Conservation (phyloP, 192 early-diverging fungal genomes). For the Dissophora globulifera region DNA sequence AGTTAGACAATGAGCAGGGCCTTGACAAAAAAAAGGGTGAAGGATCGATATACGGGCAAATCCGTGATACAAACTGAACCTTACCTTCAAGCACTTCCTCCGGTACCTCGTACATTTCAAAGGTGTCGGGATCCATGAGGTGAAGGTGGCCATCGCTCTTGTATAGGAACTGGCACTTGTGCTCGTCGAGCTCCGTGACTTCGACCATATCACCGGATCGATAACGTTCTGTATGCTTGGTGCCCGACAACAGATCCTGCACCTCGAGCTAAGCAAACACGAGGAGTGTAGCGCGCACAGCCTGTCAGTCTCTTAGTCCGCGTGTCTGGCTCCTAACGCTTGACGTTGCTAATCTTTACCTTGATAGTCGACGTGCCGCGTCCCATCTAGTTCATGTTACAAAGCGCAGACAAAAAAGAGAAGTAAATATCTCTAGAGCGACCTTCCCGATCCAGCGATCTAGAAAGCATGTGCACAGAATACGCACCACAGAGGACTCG, state of each 20-base stretch:
- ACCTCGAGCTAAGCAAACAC: constrained; percentile 81
- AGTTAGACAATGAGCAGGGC: too few relatives aligned
- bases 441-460: too few relatives aligned
- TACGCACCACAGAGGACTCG: constrained; percentile 76
- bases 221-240: constrained; percentile 73
- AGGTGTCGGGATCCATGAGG: constrained; percentile 74
- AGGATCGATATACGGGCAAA: too few relatives aligned
- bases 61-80: too few relatives aligned
- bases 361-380: constrained; percentile 42
- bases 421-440: too few relatives aligned
- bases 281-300: too few relatives aligned
- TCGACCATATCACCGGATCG: constrained; percentile 76
- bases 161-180: constrained; percentile 81
- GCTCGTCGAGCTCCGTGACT: constrained; percentile 72
- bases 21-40: too few relatives aligned
- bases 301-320: too few relatives aligned
- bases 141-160: constrained; percentile 68
- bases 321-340: too few relatives aligned
- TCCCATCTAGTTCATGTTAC: constrained; percentile 25
- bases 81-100: constrained; percentile 68
- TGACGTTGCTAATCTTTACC: too few relatives aligned
- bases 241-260: constrained; percentile 70
- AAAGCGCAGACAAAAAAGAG: too few relatives aligned
- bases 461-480: constrained; percentile 8
- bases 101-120: constrained; percentile 75